Base-by-base conservation (phyloP, 495 filamentous ascomycete genomes). In the Bombardia bombarda region DNA sequence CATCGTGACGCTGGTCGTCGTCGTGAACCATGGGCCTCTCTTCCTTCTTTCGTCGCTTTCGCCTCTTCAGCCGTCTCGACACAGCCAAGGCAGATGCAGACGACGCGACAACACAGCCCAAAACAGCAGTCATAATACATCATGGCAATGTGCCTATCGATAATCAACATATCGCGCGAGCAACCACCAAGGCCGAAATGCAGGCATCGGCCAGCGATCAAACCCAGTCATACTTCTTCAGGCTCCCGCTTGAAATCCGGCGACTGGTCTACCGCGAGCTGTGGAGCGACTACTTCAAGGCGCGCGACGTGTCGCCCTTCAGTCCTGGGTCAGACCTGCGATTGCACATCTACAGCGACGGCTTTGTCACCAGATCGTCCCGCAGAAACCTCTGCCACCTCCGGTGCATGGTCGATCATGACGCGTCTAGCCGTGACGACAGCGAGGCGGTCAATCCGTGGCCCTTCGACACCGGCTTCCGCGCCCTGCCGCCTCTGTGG, bases 201-300 rank as follows among this genome's bases (percentile, higher is more conserved):
- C n/a, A n/a, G n/a, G n/a, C n/a, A n/a, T n/a, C n/a, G n/a, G n/a
- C n/a, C n/a, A n/a, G n/a, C n/a, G n/a, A n/a, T n/a, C n/a, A n/a
- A n/a, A n/a, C n/a, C n/a, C n/a, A n/a, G n/a, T n/a, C n/a, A n/a
- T n/a, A n/a, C 32, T 55, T 55, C 40, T 7, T 32, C 39, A 26
- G 34, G 7, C 46, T 61, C 2, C 55, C 57, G 3, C 45, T 51
- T 32, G 57, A 61, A 28, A 24, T 61, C 20, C 46, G 57, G 6
- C 48, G 45, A 8, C 40, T 43, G 8, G 56, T 61, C 35, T 57
- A 53, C 38, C 32, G 24, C 18, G 22, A 53, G 5, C 35, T 56
- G 7, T 57, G 49, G 54, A 6, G 23, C n/a, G 19, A 10, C 20
- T 53, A 53, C 43, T 41, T 60, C 30, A 14, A 35, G 25, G 9